These are phyloP conservation scores for Penicillium cosmopolitanum DNA, from an alignment of 495 filamentous ascomycete genomes.

Conservation along the genomic window DNA sequence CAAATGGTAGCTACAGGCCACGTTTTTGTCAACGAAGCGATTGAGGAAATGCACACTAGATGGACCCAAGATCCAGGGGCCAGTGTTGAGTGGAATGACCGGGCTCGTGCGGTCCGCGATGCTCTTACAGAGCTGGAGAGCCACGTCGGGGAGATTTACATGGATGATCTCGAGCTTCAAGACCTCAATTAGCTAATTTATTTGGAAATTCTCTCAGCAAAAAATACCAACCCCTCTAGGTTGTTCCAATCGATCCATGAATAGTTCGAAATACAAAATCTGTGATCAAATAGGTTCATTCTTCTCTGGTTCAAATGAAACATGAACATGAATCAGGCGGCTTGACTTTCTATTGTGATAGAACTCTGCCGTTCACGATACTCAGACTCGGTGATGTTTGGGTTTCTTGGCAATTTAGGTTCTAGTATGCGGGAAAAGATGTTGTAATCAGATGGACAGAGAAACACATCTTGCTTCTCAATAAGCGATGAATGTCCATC, in stretches of 20 bases:
- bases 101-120: conserved; percentile 2
- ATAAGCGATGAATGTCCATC: conserved; percentile 6
- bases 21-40: not conserved
- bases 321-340: not conserved
- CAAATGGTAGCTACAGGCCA: too few relatives aligned
- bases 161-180: too few relatives aligned
- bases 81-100: conserved; percentile 8
- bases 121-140: conserved; percentile 2
- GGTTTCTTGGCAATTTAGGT: not conserved
- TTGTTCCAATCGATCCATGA: not conserved
- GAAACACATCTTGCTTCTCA: conserved; percentile 13
- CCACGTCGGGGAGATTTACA: not conserved
- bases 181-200: too few relatives aligned
- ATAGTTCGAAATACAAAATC: too few relatives aligned
- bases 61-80: conserved; percentile 1
- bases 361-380: not conserved
- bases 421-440: not conserved
- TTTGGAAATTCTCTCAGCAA: too few relatives aligned
- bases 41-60: not conserved
- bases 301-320: not conserved
- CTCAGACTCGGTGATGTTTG: not conserved
- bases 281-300: not conserved
- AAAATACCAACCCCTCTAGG: not conserved
- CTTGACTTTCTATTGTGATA: not conserved
- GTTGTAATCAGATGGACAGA: conserved; percentile 11